Base-by-base conservation (phyloP, 139 green algal genomes). In the Ettlia oleoabundans region DNA sequence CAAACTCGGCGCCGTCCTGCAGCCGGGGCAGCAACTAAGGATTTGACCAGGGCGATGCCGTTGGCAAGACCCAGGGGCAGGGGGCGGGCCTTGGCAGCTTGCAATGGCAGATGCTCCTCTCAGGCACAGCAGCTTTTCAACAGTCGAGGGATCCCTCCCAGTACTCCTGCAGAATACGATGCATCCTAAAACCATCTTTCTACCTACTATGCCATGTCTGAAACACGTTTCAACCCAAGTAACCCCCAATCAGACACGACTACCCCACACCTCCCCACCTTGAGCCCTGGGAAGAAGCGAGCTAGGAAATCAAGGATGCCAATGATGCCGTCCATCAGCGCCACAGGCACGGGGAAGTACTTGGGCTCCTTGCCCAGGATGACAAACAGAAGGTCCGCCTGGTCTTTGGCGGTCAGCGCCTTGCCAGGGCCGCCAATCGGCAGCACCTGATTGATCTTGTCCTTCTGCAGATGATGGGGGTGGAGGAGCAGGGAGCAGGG, bases 311-410 rank as follows among this genome's bases (percentile, higher is more conserved):
- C 95, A 53, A 99, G 87, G 40, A 95, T 80, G 69, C 89, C 83
- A 69, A 99, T 99, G 89, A 98, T 94, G 71, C 90, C 94, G 88
- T 99, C 97, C 95, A 99, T 98, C 38, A 99, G 82, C 26, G 90
- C 90, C 26, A 99, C 92, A 3, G 97, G 97, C 69, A 98, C 75
- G 3, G 91, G 91, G 85, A 99, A 94, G 81, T 93, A 96, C 77
- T 96, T 97, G 37, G 93, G 89, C 61, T 94, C 84, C 63, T 93
- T 90, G 28, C 93, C 93, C 13, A 93, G 89, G n/a, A 98, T 86
- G 42, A 91, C 53, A 83, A 99, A 99, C 51, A 99, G 88, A 65
- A 99, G 93, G 28, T 98, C 84, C 2, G 93, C 97, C 88, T 99
- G 97, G 82, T 99, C 88, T 69, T 87, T 83, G 9, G 97, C 93